Conservation (phyloP, 164 flowering plant genomes). For the Tinospora cordifolia region DNA sequence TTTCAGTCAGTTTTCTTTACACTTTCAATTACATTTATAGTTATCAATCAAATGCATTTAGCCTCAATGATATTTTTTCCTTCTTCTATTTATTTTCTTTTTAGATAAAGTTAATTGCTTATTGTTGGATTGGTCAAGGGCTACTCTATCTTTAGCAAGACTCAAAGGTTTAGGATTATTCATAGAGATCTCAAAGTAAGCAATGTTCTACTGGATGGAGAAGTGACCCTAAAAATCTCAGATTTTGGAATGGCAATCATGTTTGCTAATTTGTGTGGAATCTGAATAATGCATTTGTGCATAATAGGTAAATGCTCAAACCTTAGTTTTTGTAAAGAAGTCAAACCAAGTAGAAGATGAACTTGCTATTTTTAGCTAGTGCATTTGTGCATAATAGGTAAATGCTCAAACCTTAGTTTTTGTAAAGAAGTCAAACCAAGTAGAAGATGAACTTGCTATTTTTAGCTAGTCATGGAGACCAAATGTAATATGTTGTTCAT, state of each 20-base stretch:
- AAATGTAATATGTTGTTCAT: too few relatives aligned
- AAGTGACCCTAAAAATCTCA: slow-evolving; percentile 44
- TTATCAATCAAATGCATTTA: neutral
- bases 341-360: too few relatives aligned
- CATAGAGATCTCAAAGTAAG: slow-evolving; percentile 45
- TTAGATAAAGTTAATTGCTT: slow-evolving; percentile 26
- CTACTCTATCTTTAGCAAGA: slow-evolving; percentile 47
- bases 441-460: too few relatives aligned
- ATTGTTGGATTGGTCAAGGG: slow-evolving; percentile 37
- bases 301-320: too few relatives aligned
- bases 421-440: too few relatives aligned
- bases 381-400: too few relatives aligned
- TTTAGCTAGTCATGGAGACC: too few relatives aligned
- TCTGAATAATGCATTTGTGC: too few relatives aligned
- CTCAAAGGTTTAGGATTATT: slow-evolving; percentile 31
- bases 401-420: too few relatives aligned
- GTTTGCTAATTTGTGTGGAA: too few relatives aligned
- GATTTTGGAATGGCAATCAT: slow-evolving; percentile 46
- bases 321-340: too few relatives aligned
- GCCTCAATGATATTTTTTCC: neutral
- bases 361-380: too few relatives aligned
- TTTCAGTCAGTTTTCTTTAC: slow-evolving; percentile 28
- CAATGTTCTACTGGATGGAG: slow-evolving; percentile 32
- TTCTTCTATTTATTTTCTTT: neutral
- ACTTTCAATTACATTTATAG: neutral